Percentiles rank a stretch among this genome's conserved stretches.
Conservation (phyloP, 306 rosid species). For the Dalbergia oliveri region DNA sequence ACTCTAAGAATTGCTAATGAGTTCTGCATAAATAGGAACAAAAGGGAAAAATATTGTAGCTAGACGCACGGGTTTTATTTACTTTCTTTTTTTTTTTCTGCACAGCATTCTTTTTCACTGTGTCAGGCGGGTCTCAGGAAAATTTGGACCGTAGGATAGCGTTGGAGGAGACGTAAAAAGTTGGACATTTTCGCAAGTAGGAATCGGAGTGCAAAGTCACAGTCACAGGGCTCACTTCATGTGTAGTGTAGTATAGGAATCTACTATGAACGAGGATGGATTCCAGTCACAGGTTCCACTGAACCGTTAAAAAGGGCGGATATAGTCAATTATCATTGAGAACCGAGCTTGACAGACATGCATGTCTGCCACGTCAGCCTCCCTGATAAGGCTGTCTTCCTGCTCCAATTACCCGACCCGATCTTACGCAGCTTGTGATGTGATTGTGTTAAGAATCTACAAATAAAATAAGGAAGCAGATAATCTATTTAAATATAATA, state of each 20-base stretch:
- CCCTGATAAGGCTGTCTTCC: neutral
- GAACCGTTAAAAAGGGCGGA: slow-evolving; percentile 28
- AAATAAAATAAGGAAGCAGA: neutral
- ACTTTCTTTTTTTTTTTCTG: neutral
- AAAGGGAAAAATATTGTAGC: too few species aligned
- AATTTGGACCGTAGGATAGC: neutral
- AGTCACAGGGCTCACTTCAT: neutral
- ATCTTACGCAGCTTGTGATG: neutral
- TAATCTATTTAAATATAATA: neutral
- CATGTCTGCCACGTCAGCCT: slow-evolving; percentile 61
- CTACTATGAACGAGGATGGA: slow-evolving; percentile 47
- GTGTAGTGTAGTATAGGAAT: slow-evolving; percentile 39
- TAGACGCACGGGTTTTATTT: neutral
- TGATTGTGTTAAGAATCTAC: neutral
- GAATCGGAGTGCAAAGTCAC: neutral
- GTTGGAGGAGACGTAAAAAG: neutral
- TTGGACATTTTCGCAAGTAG: slow-evolving; percentile 13
- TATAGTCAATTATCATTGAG: slow-evolving; percentile 44
- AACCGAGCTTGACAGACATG: slow-evolving; percentile 48
- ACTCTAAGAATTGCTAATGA: neutral
- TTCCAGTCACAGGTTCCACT: neutral
- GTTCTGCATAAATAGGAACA: too few species aligned
- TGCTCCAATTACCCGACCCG: neutral
- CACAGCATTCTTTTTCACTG: neutral
- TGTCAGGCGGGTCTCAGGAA: neutral